These are phyloP conservation scores for Elongisporangium undulatum DNA, from an alignment of 352 stramenopile genomes.

Conservation along the genomic window DNA sequence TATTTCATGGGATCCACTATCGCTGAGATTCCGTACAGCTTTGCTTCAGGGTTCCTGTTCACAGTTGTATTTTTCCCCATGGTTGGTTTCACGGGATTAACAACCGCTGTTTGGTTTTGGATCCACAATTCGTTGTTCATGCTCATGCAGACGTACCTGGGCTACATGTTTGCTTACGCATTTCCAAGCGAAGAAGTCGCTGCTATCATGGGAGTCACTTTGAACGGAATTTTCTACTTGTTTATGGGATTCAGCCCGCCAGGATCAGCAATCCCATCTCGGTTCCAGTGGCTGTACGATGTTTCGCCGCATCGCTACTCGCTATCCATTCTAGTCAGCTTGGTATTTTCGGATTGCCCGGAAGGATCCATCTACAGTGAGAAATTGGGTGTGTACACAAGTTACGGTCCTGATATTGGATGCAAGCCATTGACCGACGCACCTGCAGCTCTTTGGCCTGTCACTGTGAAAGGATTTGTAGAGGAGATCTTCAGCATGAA, in stretches of 20 bases:
- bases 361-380: not conserved
- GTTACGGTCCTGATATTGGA: not conserved
- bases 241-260: slow-evolving; percentile 34
- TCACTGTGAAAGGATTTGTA: slow-evolving; percentile 27
- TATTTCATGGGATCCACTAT: slow-evolving; percentile 73
- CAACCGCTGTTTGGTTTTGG: slow-evolving; percentile 17
- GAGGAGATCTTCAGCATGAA: slow-evolving; percentile 29
- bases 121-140: slow-evolving; percentile 17
- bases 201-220: slow-evolving; percentile 20
- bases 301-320: slow-evolving; percentile 18
- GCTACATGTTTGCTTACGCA: slow-evolving; percentile 27
- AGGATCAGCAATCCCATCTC: not conserved
- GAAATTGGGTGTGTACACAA: not conserved
- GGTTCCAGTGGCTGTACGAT: slow-evolving; percentile 14
- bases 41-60: slow-evolving; percentile 39
- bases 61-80: slow-evolving; percentile 30
- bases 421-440: not conserved
- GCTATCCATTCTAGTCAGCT: slow-evolving; percentile 9
- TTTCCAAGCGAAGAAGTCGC: slow-evolving; percentile 25
- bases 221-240: slow-evolving; percentile 29
- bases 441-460: not conserved
- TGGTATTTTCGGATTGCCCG: slow-evolving; percentile 17
- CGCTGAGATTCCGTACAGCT: slow-evolving; percentile 76
- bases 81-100: slow-evolving; percentile 27
- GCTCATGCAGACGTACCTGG: slow-evolving; percentile 29